Evolutionary conservation across 2,329 filamentous ascomycete species (phyloP).

Genomic region (Penicillium olsonii): DNA sequence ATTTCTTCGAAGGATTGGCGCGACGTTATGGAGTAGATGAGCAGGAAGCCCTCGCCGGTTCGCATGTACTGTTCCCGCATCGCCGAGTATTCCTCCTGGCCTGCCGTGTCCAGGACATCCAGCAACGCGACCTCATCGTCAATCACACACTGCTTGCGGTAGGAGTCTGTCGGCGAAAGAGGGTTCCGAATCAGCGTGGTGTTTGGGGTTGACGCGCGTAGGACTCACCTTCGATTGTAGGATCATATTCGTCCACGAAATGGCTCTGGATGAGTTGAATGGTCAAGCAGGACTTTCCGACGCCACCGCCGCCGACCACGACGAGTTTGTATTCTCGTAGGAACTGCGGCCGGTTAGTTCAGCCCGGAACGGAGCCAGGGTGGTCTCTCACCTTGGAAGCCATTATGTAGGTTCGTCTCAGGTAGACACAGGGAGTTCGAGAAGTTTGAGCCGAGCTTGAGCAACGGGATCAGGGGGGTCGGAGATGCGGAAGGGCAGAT

Average conservation of each 20-base stretch:
- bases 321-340: slow-evolving; percentile 93
- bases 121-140: slow-evolving; percentile 97
- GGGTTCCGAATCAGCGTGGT: slow-evolving; percentile 2
- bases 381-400: slow-evolving; percentile 25
- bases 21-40: slow-evolving; percentile 98
- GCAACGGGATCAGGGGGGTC: slow-evolving; percentile 17
- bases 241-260: slow-evolving; percentile 99
- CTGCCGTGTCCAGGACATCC: slow-evolving; percentile 96
- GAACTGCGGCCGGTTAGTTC: slow-evolving; percentile 58
- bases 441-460: slow-evolving; percentile 5
- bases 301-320: slow-evolving; percentile 95
- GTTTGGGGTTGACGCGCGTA: neutral
- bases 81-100: slow-evolving; percentile 98
- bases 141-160: slow-evolving; percentile 99
- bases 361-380: neutral
- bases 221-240: slow-evolving; percentile 84
- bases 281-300: slow-evolving; percentile 98
- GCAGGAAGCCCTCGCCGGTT: slow-evolving; percentile 94
- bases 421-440: slow-evolving; percentile 17
- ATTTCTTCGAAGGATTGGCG: slow-evolving; percentile 98
- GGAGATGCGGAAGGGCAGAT: slow-evolving; percentile 15
- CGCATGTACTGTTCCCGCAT: slow-evolving; percentile 99
- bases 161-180: slow-evolving; percentile 70
- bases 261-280: slow-evolving; percentile 95
- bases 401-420: slow-evolving; percentile 18